Conservation (phyloP, 768 basidiomycete genomes). For the Collybiopsis confluens region DNA sequence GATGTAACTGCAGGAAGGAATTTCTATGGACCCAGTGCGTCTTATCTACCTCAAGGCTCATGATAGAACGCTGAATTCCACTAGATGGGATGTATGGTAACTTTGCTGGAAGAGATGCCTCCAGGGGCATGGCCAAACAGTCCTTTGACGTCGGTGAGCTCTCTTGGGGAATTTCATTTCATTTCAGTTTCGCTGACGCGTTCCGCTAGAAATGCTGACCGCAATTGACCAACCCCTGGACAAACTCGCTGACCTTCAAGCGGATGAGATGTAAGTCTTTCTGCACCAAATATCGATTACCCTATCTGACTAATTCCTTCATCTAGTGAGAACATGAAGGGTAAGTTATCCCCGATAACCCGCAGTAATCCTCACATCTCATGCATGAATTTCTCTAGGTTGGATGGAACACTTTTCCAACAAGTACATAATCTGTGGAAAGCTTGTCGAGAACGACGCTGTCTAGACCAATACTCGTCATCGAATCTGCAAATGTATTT, state of each 20-base stretch:
- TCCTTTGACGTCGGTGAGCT: constrained; percentile 84
- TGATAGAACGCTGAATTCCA: constrained; percentile 1
- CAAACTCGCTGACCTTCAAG: constrained; percentile 70
- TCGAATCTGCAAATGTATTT: constrained; percentile 20
- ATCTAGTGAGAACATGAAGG: constrained; percentile 86
- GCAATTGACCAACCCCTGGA: constrained; percentile 84
- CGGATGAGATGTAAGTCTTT: constrained; percentile 73
- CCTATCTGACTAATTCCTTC: constrained; percentile 4
- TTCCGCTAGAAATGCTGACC: constrained; percentile 79
- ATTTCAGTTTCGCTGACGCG: background rate
- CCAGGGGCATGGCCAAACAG: constrained; percentile 96
- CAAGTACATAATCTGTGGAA: constrained; percentile 91
- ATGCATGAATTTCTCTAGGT: constrained; percentile 36
- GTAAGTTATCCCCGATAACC: constrained; percentile 31
- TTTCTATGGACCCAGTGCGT: constrained; percentile 93
- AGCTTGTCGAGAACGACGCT: constrained; percentile 77
- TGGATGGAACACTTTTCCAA: constrained; percentile 93
- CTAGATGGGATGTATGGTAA: constrained; percentile 95
- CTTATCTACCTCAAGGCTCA: background rate
- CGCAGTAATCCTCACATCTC: background rate
- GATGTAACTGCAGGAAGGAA: constrained; percentile 86
- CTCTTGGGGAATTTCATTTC: background rate
- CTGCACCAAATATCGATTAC: background rate
- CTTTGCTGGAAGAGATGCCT: constrained; percentile 96
- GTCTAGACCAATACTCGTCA: constrained; percentile 23